phyloP scores from a whole-genome alignment of 371 early-diverging fungal species.

The Mucor plumbeus region DNA sequence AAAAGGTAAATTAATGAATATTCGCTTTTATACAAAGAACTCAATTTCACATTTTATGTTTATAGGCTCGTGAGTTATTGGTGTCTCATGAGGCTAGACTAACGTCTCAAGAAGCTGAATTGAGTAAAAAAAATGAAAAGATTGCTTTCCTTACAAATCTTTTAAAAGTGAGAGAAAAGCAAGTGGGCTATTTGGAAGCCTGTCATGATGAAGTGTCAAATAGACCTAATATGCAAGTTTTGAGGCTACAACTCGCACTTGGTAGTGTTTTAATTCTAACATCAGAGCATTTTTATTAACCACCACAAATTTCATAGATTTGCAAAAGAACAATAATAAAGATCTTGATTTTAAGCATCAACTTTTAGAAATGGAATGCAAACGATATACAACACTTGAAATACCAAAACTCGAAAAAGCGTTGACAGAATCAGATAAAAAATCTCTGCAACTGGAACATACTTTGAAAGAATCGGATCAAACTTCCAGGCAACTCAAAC shows the following conservation, averaged over 20 bases:
- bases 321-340: neutral
- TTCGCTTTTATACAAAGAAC: neutral
- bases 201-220: neutral
- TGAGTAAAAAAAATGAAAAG: neutral
- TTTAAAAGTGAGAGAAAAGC: neutral
- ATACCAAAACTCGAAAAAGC: neutral
- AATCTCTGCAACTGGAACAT: neutral
- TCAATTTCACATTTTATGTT: neutral
- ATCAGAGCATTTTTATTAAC: neutral
- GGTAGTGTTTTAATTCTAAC: neutral
- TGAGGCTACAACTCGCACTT: neutral
- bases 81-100: neutral
- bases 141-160: neutral
- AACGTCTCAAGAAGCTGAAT: neutral
- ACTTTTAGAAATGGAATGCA: neutral
- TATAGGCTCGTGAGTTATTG: neutral
- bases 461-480: neutral
- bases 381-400: neutral
- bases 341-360: neutral
- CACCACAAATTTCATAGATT: neutral
- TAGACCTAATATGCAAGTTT: neutral
- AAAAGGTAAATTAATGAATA: neutral
- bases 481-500: neutral
- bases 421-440: neutral
- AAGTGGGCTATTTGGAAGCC: neutral